Conservation (phyloP, 345 rosid species). For the Salix exigua region DNA sequence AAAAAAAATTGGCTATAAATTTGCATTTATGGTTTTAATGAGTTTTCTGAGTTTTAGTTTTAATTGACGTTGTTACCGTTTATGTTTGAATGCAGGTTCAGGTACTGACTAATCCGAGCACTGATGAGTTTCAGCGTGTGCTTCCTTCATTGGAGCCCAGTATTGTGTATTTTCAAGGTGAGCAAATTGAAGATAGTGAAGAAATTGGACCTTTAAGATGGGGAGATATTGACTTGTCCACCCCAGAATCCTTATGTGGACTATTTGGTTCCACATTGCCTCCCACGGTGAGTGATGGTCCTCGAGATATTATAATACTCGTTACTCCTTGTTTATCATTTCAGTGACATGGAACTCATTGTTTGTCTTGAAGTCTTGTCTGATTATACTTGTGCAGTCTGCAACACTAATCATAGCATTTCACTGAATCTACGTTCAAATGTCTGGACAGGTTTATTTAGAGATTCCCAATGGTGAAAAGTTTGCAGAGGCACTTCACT, state of each 20-base stretch:
- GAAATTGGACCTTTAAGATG: constrained; percentile 63
- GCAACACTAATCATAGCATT: neutral
- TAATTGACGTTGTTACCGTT: constrained; percentile 3
- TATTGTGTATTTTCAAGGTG: constrained; percentile 85
- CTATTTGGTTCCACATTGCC: constrained; percentile 77
- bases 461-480: constrained; percentile 78
- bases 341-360: neutral
- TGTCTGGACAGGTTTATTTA: constrained; percentile 61
- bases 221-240: constrained; percentile 63
- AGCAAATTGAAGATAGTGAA: constrained; percentile 54
- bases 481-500: constrained; percentile 79
- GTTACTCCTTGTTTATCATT: constrained; percentile 2
- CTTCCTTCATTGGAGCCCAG: constrained; percentile 57
- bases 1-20: neutral
- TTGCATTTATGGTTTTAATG: neutral
- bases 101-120: constrained; percentile 65
- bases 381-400: neutral
- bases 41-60: neutral
- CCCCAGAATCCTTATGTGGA: constrained; percentile 63
- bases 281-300: constrained; percentile 59
- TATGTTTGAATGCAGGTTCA: constrained; percentile 61
- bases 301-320: neutral
- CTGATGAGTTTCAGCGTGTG: constrained; percentile 58
- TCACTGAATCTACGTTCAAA: constrained; percentile 1
- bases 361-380: neutral